Conservation (phyloP, 1,284 basidiomycete species). For the Pulveroboletus ridleyi region DNA sequence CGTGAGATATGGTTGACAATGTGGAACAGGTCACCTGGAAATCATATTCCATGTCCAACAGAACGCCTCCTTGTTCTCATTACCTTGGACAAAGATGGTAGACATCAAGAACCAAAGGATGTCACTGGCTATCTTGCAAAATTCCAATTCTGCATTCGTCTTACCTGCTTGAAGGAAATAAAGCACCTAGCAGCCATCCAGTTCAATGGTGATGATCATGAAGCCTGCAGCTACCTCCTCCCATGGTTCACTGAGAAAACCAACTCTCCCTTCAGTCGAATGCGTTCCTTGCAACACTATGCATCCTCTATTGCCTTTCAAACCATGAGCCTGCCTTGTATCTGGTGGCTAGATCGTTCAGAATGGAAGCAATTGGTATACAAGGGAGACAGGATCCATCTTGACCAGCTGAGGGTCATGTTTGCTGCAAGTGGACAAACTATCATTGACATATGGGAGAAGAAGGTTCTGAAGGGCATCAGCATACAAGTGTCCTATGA, state of each 20-base stretch:
- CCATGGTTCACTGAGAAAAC: background rate
- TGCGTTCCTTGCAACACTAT: no score
- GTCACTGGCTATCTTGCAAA: constrained; percentile 4
- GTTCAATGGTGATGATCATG: background rate
- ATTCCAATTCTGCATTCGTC: constrained; percentile 2
- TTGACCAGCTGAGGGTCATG: no score
- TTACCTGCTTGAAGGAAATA: background rate
- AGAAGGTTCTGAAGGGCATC: background rate
- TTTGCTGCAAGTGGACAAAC: background rate
- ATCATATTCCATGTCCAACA: constrained; percentile 6
- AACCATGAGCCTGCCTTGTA: no score
- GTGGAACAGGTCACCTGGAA: background rate
- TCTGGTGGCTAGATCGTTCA: no score
- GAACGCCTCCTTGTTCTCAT: background rate
- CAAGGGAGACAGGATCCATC: no score
- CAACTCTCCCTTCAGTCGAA: background rate
- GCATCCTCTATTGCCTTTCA: no score
- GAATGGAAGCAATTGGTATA: no score
- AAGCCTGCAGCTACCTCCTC: background rate
- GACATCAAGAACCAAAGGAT: constrained; percentile 4
- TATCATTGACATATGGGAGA: background rate
- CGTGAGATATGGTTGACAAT: background rate
- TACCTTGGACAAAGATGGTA: constrained; percentile 5
- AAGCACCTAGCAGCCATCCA: background rate
- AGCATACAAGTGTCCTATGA: background rate